A percentile compares a stretch with the other conserved stretches of the same genome.
Evolutionary conservation across 2,329 filamentous ascomycete genomes (phyloP).

Genomic region (Monosporascus sp.): DNA sequence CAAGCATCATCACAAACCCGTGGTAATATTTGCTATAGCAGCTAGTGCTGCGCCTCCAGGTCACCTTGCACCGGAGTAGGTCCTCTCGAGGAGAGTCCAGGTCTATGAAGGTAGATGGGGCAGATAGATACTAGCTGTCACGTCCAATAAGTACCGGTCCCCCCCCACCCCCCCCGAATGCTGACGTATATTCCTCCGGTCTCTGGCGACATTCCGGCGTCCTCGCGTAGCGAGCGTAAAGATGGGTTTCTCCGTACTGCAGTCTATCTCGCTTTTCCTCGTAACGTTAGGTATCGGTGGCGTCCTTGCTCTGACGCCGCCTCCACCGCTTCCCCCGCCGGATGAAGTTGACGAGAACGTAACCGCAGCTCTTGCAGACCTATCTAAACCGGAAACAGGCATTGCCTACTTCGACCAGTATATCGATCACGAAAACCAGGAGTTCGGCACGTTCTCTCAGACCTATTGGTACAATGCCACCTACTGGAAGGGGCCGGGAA

Average conservation of each 20-base stretch:
- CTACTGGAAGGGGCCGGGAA: conserved; percentile 49
- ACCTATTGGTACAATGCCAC: conserved; percentile 44
- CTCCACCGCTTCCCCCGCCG: conserved; percentile 10
- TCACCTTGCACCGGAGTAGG: too few relatives aligned
- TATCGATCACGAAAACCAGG: conserved; percentile 53
- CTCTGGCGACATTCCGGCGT: neutral
- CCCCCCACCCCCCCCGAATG: too few relatives aligned
- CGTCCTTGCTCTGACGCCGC: conserved; percentile 11
- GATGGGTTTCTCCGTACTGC: conserved; percentile 9
- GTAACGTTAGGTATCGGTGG: conserved; percentile 4
- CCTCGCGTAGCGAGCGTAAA: neutral
- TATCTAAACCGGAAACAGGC: conserved; percentile 6
- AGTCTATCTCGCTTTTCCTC: conserved; percentile 3
- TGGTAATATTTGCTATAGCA: too few relatives aligned
- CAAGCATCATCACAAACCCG: too few relatives aligned
- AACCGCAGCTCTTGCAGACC: conserved; percentile 12
- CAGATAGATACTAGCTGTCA: too few relatives aligned
- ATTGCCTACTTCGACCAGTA: conserved; percentile 44
- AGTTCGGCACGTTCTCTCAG: conserved; percentile 50
- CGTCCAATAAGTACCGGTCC: too few relatives aligned
- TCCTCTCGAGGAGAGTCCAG: too few relatives aligned
- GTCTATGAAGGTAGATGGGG: too few relatives aligned
- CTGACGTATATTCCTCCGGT: too few relatives aligned
- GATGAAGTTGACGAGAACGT: conserved; percentile 8
- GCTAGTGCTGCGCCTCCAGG: too few relatives aligned